A percentile compares a stretch with the other conserved stretches of the same genome.
phyloP scores from a whole-genome alignment of 139 green algal genomes.

The Spirogloea muscicola region DNA sequence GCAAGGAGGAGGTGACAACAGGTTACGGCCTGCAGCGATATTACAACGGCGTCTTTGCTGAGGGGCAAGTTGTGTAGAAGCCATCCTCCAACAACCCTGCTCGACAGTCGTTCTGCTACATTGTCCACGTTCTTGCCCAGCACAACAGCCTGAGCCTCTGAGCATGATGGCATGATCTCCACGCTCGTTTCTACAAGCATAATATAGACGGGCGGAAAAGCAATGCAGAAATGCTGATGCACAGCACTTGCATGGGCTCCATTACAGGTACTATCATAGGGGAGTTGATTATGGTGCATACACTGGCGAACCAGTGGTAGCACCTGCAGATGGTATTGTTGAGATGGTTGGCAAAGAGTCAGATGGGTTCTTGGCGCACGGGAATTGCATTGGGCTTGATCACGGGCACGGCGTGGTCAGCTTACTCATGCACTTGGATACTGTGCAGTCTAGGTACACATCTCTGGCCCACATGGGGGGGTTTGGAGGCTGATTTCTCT shows the following conservation, averaged over 20 bases:
- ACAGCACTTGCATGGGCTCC: background rate
- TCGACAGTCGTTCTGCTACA: background rate
- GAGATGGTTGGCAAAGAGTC: slow-evolving; percentile 39
- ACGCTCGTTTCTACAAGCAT: background rate
- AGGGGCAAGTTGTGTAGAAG: slow-evolving; percentile 10
- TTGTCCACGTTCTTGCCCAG: background rate
- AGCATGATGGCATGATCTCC: background rate
- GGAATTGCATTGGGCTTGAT: slow-evolving; percentile 54
- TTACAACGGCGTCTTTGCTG: slow-evolving; percentile 54
- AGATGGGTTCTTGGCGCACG: slow-evolving; percentile 49
- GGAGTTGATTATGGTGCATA: slow-evolving; percentile 50
- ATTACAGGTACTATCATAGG: slow-evolving; percentile 50
- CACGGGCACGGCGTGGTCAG: slow-evolving; percentile 50
- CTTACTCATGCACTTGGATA: slow-evolving; percentile 51
- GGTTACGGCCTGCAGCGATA: slow-evolving; percentile 48
- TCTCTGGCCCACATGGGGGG: no score
- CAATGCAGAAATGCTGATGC: background rate
- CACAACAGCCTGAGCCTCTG: background rate
- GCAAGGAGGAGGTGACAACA: slow-evolving; percentile 45
- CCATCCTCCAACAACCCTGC: background rate
- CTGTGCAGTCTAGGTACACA: no score
- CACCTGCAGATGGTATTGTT: slow-evolving; percentile 31
- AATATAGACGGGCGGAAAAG: background rate
- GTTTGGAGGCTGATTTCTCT: no score
- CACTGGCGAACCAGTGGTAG: slow-evolving; percentile 33